Evolutionary conservation across 2,329 filamentous ascomycete genomes (phyloP), one percentile per base, ranked within the genome.

Genomic region (Bertia moriformis): DNA sequence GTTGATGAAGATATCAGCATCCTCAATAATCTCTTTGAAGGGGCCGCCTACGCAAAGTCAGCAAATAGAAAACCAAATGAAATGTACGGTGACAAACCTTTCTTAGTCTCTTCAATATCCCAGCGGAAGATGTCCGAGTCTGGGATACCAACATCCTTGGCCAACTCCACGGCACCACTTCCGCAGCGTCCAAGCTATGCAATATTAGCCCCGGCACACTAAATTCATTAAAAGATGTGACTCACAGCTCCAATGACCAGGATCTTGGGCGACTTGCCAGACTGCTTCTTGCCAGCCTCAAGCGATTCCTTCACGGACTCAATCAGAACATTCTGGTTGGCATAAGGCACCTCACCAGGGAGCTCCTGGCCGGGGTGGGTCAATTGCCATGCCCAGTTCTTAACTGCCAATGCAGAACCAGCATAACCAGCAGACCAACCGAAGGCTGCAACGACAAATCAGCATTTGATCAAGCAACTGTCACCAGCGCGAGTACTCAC

Each of bases 381-480:
- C 45, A 89, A 67, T 60, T 94, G 86, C 72, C 78, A 83, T 10
- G 83, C 75, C 84, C 88, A 94, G 35, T 78, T 75, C 69, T 87
- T 72, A 29, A 93, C 59, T 18, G 81, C 83, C 39, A 88, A 65
- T 5, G 83, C 83, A 30, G 80, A 72, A 22, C 78, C 77, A 39
- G 81, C 77, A 53, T 83, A 91, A 15, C 84, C 85, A 19, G 84
- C 85, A 44, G 79, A 73, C 58, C 78, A 83, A 43, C 66, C 63
- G 42, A 65, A 63, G 4, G 64, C 63, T 50, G 24, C 24, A 29
- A n/a, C 24, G 10, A n/a, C 10, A 29, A 29, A n/a, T 29, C 24
- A 29, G 24, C n/a, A 29, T 29, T 29, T 29, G 10, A 29, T 29
- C n/a, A 10, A 29, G n/a, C 24, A 10, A 29, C 10, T 10, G 24